Conservation (phyloP, 495 filamentous ascomycete genomes). For the Barbatosphaeria neglecta region DNA sequence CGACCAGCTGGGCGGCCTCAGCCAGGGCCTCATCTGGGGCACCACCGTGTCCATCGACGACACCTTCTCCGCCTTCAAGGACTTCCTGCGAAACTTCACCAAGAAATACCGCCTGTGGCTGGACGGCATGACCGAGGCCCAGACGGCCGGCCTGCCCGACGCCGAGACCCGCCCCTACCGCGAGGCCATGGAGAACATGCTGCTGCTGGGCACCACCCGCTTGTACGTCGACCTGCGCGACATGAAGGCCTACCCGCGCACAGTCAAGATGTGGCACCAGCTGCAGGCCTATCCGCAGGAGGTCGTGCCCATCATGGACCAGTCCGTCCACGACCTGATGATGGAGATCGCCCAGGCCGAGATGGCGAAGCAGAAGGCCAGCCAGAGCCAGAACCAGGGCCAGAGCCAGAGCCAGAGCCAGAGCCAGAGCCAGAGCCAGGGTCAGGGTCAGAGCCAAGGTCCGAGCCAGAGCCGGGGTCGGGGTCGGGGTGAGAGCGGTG, state of each 20-base stretch:
- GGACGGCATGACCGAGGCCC: conserved; percentile 67
- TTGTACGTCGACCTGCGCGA: conserved; percentile 84
- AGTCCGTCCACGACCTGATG: conserved; percentile 84
- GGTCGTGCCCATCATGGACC: conserved; percentile 94
- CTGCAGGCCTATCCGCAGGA: conserved; percentile 85
- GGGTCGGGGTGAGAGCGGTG: too few species aligned
- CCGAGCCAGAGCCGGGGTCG: too few species aligned
- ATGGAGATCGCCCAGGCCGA: conserved; percentile 75
- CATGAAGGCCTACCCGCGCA: conserved; percentile 85
- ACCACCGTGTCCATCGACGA: conserved; percentile 92
- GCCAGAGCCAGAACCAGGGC: conserved; percentile 26
- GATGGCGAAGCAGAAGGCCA: conserved; percentile 56
- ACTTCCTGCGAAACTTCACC: conserved; percentile 81
- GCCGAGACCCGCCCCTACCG: conserved; percentile 67
- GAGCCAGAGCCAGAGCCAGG: too few species aligned
- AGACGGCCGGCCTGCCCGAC: conserved; percentile 52
- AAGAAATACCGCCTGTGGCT: conserved; percentile 87
- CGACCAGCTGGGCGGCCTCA: conserved; percentile 69
- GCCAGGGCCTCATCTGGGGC: conserved; percentile 85
- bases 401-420: too few species aligned
- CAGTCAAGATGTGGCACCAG: conserved; percentile 90
- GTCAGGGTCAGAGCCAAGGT: too few species aligned
- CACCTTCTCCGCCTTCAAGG: conserved; percentile 73
- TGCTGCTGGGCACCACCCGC: conserved; percentile 65
- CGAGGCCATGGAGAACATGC: conserved; percentile 80